Conservation (phyloP, 2,329 filamentous ascomycete species). For the Xylariaceae sp. region DNA sequence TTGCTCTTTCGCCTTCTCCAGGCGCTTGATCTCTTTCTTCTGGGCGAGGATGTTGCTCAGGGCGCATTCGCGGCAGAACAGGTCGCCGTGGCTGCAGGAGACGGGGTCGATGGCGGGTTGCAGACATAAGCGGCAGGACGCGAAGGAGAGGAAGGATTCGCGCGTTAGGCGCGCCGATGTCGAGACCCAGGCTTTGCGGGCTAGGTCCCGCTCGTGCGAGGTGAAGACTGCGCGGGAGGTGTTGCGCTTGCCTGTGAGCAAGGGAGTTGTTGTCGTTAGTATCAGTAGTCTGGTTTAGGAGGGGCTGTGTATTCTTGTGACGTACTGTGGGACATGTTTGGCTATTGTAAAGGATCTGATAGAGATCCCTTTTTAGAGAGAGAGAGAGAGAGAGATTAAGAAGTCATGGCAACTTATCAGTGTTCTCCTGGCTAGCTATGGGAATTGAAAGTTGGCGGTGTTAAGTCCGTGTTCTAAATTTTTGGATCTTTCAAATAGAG, state of each 20-base stretch:
- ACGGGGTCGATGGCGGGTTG: constrained; percentile 78
- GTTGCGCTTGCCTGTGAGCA: constrained; percentile 74
- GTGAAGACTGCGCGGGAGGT: constrained; percentile 93
- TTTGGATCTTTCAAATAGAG: no score
- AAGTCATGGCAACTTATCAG: no score
- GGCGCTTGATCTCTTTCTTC: constrained; percentile 82
- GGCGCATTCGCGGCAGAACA: constrained; percentile 95
- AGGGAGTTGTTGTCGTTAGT: constrained; percentile 14
- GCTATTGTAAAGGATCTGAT: neutral
- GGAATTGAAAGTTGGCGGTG: no score
- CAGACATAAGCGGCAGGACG: constrained; percentile 83
- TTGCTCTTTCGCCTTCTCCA: constrained; percentile 61
- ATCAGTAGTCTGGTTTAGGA: neutral
- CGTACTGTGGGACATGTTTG: constrained; percentile 44
- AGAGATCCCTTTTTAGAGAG: no score
- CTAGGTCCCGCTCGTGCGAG: constrained; percentile 78
- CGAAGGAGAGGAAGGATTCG: constrained; percentile 90
- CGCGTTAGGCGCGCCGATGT: constrained; percentile 79
- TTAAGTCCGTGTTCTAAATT: no score
- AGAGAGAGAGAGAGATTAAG: no score
- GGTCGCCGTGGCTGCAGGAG: constrained; percentile 76
- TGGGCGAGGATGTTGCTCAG: constrained; percentile 87
- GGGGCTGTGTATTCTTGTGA: neutral
- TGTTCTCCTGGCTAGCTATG: no score
- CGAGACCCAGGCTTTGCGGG: constrained; percentile 77